Evolutionary conservation across 148 eudicot species (phyloP).

Genomic region (Cornus controversa): DNA sequence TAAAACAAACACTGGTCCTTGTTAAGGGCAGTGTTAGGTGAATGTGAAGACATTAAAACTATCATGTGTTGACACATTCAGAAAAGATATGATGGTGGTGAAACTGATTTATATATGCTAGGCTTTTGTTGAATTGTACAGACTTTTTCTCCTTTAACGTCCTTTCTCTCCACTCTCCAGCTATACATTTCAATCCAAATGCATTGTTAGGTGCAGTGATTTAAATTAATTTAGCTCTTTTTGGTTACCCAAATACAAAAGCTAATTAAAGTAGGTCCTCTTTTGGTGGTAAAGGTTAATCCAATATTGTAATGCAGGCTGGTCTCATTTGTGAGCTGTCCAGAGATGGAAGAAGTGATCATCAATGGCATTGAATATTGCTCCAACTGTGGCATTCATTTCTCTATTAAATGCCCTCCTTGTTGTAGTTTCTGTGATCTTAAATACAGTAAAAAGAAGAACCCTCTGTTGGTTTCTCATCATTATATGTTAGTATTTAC

Average conservation of each 20-base stretch:
- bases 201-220: background rate
- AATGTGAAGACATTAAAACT: too few relatives aligned
- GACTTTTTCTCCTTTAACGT: too few relatives aligned
- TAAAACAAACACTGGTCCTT: too few relatives aligned
- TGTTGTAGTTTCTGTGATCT: background rate
- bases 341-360: background rate
- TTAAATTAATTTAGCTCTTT: too few relatives aligned
- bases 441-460: background rate
- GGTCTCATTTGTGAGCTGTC: background rate
- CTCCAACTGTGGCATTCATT: conserved; percentile 39
- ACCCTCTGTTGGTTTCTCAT: background rate
- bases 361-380: background rate
- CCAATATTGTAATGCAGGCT: background rate
- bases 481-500: background rate
- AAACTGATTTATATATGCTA: too few relatives aligned
- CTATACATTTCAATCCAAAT: too few relatives aligned
- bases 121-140: too few relatives aligned
- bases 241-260: background rate
- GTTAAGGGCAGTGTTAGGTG: too few relatives aligned
- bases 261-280: background rate
- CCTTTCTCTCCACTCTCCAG: too few relatives aligned
- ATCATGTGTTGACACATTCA: too few relatives aligned
- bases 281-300: background rate
- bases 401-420: conserved; percentile 19
- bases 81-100: too few relatives aligned